Percentiles rank a stretch among this genome's conserved stretches.
Conservation (phyloP, 306 rosid species). For the Medicago ruthenica region DNA sequence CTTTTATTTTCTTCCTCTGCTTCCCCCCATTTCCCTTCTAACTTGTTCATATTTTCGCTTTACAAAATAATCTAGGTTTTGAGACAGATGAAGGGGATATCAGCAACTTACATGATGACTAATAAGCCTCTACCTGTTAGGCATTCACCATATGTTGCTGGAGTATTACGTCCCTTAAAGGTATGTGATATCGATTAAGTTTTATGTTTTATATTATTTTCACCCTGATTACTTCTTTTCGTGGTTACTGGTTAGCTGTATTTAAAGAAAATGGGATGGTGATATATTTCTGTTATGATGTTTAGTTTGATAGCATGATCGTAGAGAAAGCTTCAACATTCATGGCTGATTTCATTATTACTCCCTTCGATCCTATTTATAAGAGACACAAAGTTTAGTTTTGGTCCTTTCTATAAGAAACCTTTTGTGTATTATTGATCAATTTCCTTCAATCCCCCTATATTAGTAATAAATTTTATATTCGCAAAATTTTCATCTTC, state of each 20-base stretch:
- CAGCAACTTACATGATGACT: slow-evolving; percentile 92
- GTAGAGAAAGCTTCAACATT: slow-evolving; percentile 10
- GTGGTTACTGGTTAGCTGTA: slow-evolving; percentile 17
- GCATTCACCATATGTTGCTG: slow-evolving; percentile 92
- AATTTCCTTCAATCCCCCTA: not conserved
- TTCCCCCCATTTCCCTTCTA: slow-evolving; percentile 10
- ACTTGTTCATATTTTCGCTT: slow-evolving; percentile 30
- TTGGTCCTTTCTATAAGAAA: not conserved
- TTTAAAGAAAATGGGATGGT: slow-evolving; percentile 18
- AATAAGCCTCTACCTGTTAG: slow-evolving; percentile 93
- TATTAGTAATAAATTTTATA: not conserved
- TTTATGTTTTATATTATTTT: slow-evolving; percentile 25
- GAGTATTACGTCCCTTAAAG: slow-evolving; percentile 85
- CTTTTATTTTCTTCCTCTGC: not conserved
- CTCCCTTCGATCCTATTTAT: not conserved
- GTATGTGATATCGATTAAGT: slow-evolving; percentile 46
- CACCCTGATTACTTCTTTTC: not conserved
- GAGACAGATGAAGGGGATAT: slow-evolving; percentile 96
- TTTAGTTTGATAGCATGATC: slow-evolving; percentile 21
- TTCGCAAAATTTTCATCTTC: not conserved
- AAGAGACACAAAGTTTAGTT: not conserved
- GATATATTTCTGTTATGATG: slow-evolving; percentile 32
- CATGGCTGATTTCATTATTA: not conserved
- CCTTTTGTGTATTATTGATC: not conserved
- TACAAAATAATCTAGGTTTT: slow-evolving; percentile 68